Evolutionary conservation across 2,329 filamentous ascomycete genomes (phyloP), one percentile per base, ranked within the genome.

Genomic region (Delphinella strobiligena): DNA sequence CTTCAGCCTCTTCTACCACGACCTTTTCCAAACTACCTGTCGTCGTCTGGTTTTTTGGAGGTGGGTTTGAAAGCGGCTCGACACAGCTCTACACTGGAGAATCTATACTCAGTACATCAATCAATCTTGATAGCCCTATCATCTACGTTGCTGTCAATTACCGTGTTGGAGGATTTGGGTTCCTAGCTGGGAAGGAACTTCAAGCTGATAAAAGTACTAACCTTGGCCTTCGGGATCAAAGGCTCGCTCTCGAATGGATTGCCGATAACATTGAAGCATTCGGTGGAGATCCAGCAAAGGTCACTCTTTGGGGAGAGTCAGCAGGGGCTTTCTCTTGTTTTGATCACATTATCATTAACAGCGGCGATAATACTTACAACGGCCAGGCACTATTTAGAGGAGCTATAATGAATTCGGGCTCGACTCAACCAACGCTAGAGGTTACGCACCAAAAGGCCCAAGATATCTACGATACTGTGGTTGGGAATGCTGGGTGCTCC

Each of bases 71-170:
- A 38, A 42, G 58, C n/a, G 61, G 61, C 15, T 56, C 52, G 4
- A 59, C 54, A 7, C 42, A 49, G 4, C 59, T 59, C 53, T 66
- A 67, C 37, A 59, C 67, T 45, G 63, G 60, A 9, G 54, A 54
- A 4, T 56, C 53, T 5, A 47, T 68, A 9, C 50, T 68, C 10
- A 36, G 47, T 30, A 55, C 61, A 41, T 68, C 68, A 1, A 59
- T 71, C 10, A 46, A 51, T 1, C 49, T 70, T 38, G 67, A 67
- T 22, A 74, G 82, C 59, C 78, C 80, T 0, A 76, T 89, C 46
- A 61, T 93, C 34, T 83, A 79, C 39, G 82, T 89, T 0, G 72
- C 78, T 0, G 75, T 88, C 52, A 88, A 87, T 61, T 88, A 93
- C 60, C 53, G 59, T 35, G 45, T 61, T 2, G 49, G 48, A 8